Conservation (phyloP, 495 filamentous ascomycete species). For the Paragyromitra xinjiangensis region DNA sequence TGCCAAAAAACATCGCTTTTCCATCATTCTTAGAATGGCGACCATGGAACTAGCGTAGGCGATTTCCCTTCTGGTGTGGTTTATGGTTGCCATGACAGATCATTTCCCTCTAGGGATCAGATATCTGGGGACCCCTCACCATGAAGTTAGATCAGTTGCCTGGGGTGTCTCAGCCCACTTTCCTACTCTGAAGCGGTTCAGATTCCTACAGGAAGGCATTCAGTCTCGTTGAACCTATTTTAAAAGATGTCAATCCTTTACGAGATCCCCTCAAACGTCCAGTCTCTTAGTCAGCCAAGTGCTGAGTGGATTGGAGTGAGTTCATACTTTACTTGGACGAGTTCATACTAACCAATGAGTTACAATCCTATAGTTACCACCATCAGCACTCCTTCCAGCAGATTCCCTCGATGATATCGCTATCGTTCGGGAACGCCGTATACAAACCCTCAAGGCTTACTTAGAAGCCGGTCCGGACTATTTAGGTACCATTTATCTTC, state of each 20-base stretch:
- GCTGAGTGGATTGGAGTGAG: constrained; percentile 27
- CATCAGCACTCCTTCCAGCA: not conserved
- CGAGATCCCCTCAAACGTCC: constrained; percentile 10
- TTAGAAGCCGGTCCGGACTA: constrained; percentile 8
- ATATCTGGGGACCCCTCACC: not conserved
- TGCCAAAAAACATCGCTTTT: no score
- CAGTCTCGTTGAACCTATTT: no score
- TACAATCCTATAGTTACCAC: not conserved
- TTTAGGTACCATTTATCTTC: constrained; percentile 11
- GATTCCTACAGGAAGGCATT: no score
- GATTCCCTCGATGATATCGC: not conserved
- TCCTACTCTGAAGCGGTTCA: no score
- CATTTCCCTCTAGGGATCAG: not conserved
- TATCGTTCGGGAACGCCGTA: not conserved
- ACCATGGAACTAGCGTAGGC: no score
- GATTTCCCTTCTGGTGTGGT: no score
- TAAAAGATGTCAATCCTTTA: constrained; percentile 29
- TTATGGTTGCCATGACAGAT: no score
- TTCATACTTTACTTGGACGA: not conserved
- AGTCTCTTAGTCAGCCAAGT: constrained; percentile 14
- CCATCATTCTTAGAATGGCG: no score
- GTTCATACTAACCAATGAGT: not conserved
- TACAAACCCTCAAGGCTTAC: not conserved
- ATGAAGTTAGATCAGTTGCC: no score
- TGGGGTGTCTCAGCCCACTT: no score